Evolutionary conservation across 441 rosid genomes (phyloP), one percentile per base, ranked within the genome.

Genomic region (Metrosideros polymorpha): DNA sequence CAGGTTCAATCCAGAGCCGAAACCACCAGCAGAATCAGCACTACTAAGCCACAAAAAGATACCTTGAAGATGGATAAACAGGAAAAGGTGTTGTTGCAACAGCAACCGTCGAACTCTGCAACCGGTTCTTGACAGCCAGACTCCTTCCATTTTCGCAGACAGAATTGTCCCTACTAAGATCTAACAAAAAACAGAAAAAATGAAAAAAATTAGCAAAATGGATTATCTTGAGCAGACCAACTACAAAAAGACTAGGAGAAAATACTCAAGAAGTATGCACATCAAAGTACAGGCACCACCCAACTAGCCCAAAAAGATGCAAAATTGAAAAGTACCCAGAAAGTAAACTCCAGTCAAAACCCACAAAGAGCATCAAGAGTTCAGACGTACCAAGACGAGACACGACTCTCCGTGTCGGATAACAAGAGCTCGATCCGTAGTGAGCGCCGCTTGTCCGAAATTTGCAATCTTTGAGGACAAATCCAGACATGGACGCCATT

Each of bases 401-500:
- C 51, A 79, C 89, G 45, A 86, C 32, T 86, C 90, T 91, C 71
- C 92, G 86, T 45, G 91, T 39, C 59, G 86, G 83, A 85, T 90
- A 84, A 86, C 86, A 87, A 87, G 89, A 19, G 59, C 52, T 82
- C 30, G 91, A 86, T 32, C 85, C 77, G 82, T 63, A 85, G 76
- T 87, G 49, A 84, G 92, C 91, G 52, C 86, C 86, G 59, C 51
- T 66, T 29, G 90, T 82, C 83, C 88, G 91, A 3, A 92, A 88
- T 49, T 86, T 92, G 85, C 90, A 90, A 82, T 93, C 95, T 86
- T 91, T 91, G 66, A 90, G 89, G 54, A 91, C 86, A 86, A 94
- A 47, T 89, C 94, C 91, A 39, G 96, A 95, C 84, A 93, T 91
- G 63, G 98, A 93, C 19, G 95, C 96, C 99, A 96, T 94, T 85